Percentiles rank a stretch among this genome's conserved stretches.
phyloP scores from a whole-genome alignment of 1,284 basidiomycete species.

The Uromyces viciae-fabae region DNA sequence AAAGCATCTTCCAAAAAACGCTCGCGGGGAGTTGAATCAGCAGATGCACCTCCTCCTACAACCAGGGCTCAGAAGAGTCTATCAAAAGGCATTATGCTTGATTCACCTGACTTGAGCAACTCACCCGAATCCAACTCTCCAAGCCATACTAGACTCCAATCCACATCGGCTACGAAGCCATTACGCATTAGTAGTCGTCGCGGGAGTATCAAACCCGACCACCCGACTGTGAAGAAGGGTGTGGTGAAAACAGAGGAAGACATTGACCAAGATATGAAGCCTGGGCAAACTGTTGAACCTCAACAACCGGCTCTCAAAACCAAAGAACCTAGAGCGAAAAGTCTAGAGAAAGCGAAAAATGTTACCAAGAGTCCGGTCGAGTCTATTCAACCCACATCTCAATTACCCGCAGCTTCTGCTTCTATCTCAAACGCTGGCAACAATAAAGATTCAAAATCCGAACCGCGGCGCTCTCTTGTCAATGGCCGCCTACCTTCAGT shows the following conservation, averaged over 20 bases:
- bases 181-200: conserved; percentile 21
- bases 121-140: conserved; percentile 35
- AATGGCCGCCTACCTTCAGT: neutral
- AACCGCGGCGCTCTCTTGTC: conserved; percentile 2
- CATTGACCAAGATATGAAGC: neutral
- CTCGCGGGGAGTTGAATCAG: neutral
- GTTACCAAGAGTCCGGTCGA: conserved; percentile 6
- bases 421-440: neutral
- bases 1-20: conserved; percentile 17
- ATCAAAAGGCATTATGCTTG: neutral
- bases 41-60: conserved; percentile 22
- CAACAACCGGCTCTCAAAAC: neutral
- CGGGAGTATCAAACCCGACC: neutral
- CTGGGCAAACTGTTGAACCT: neutral
- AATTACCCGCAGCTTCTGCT: neutral
- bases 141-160: neutral
- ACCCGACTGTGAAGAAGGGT: neutral
- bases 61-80: conserved; percentile 25
- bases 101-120: conserved; percentile 7
- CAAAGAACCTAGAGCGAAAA: conserved; percentile 22
- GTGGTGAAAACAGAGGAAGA: neutral
- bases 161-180: conserved; percentile 17
- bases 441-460: neutral
- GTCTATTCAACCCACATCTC: neutral
- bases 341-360: conserved; percentile 10